These are phyloP conservation scores for Backusella tarrabulga DNA, from an alignment of 192 early-diverging fungal genomes.

Conservation along the genomic window DNA sequence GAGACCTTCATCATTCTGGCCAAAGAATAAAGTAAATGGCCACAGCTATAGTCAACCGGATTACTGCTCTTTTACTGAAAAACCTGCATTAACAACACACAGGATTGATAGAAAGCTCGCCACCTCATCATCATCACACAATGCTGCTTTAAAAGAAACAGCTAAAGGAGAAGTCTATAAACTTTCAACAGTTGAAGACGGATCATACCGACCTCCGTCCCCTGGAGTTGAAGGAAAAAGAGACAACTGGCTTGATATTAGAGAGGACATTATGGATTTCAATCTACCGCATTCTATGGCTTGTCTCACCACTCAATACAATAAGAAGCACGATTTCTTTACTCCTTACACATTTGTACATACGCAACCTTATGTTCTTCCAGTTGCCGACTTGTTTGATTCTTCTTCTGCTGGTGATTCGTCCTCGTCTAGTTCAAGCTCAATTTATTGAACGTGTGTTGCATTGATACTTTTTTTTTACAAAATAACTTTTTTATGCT, in stretches of 20 bases:
- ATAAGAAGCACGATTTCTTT: constrained; percentile 20
- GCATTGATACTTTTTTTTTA: background rate
- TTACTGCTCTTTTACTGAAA: background rate
- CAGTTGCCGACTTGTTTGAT: background rate
- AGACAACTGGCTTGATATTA: constrained; percentile 17
- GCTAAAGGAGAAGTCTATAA: constrained; percentile 24
- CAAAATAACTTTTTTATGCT: background rate
- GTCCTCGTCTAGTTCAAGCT: background rate
- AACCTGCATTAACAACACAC: background rate
- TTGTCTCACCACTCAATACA: background rate
- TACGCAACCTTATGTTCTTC: background rate
- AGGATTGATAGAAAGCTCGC: background rate
- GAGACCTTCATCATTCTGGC: constrained; percentile 3
- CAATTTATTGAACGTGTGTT: background rate
- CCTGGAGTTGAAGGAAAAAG: constrained; percentile 11
- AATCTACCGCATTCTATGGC: background rate
- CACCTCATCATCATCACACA: background rate
- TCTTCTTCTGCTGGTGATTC: background rate
- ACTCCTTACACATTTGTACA: constrained; percentile 1
- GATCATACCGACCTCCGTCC: constrained; percentile 28
- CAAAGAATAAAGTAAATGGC: background rate
- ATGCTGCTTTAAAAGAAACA: constrained; percentile 4
- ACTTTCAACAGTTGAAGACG: constrained; percentile 31
- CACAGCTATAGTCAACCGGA: background rate
- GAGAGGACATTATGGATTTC: constrained; percentile 13